Conservation (phyloP, 805 yeast genomes). For the Pichia membranifaciens region DNA sequence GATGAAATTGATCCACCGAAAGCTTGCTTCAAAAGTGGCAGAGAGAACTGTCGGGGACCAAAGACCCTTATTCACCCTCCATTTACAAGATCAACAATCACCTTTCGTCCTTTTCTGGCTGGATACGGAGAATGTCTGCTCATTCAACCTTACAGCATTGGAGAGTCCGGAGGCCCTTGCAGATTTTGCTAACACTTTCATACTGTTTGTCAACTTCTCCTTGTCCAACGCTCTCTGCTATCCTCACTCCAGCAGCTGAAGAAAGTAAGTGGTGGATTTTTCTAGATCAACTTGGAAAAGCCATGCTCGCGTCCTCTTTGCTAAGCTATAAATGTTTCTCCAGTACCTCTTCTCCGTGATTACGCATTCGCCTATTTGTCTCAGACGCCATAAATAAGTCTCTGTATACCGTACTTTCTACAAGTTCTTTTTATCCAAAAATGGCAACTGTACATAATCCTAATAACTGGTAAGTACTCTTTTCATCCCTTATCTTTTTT, state of each 20-base stretch:
- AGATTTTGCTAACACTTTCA: slow-evolving; percentile 13
- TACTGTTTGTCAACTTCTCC: slow-evolving; percentile 11
- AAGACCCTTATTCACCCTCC: slow-evolving; percentile 11
- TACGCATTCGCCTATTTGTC: neutral
- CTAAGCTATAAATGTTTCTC: neutral
- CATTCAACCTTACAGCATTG: slow-evolving; percentile 11
- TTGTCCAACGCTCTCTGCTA: neutral
- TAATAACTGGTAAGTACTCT: slow-evolving; percentile 60
- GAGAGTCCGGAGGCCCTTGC: neutral
- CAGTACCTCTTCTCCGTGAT: neutral
- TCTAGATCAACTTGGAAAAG: slow-evolving; percentile 1
- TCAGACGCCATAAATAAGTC: no score
- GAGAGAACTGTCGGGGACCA: neutral
- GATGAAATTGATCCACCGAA: neutral
- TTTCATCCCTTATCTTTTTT: neutral
- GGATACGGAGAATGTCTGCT: slow-evolving; percentile 15
- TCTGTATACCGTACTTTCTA: no score
- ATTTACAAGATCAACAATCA: slow-evolving; percentile 11
- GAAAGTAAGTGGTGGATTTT: slow-evolving; percentile 1
- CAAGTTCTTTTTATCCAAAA: neutral
- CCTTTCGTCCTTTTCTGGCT: slow-evolving; percentile 18
- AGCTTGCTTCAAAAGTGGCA: neutral
- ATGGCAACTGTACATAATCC: slow-evolving; percentile 92
- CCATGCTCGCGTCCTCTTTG: neutral
- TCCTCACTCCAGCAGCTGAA: neutral